Conservation (phyloP, 2,329 filamentous ascomycete species). For the Thelonectria blattea region DNA sequence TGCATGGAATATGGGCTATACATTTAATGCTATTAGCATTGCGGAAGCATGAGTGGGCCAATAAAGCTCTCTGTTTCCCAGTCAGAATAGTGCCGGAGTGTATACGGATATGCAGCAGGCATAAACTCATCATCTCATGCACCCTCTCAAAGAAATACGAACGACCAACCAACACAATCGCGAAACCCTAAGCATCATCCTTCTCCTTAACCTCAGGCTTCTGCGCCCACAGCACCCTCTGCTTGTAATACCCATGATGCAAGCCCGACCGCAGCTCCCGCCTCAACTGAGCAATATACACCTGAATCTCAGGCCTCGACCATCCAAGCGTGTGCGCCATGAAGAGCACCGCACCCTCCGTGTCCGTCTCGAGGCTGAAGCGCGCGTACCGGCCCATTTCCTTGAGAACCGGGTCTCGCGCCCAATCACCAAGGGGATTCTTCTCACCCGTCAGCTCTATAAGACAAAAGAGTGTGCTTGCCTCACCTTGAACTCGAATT, state of each 20-base stretch:
- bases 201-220: background rate
- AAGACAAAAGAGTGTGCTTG: too few relatives aligned
- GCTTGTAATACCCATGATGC: background rate
- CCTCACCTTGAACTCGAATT: constrained; percentile 11
- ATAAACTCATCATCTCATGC: too few relatives aligned
- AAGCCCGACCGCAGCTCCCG: background rate
- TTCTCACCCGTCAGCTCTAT: background rate
- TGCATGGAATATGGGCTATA: too few relatives aligned
- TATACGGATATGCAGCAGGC: too few relatives aligned
- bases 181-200: too few relatives aligned
- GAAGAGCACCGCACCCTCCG: constrained; percentile 5
- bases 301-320: background rate
- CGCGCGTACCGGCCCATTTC: background rate
- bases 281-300: background rate
- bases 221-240: background rate
- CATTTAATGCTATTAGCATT: too few relatives aligned
- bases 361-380: background rate
- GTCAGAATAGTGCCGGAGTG: too few relatives aligned
- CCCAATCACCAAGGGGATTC: background rate
- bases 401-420: background rate
- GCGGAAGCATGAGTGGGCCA: too few relatives aligned
- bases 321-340: constrained; percentile 5
- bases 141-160: too few relatives aligned
- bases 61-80: too few relatives aligned
- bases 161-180: background rate